Evolutionary conservation across 306 rosid species (phyloP), one percentile per base, ranked within the genome.

Genomic region (Inga leiocalycina): DNA sequence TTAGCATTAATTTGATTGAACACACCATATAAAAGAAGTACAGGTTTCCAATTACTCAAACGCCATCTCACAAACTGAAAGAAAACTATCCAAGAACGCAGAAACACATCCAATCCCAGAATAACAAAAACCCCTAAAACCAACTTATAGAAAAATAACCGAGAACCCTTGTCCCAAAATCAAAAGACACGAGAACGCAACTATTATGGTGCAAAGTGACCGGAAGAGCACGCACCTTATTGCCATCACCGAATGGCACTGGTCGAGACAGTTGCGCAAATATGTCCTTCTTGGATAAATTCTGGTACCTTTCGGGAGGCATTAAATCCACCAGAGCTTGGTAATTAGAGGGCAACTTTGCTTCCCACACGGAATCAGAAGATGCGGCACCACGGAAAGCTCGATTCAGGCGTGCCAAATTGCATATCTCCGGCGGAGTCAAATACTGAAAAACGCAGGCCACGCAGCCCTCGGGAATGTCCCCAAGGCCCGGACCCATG

Each of bases 321-420:
- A 93, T 17, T 2, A 92, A 76, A 52, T 77, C 78, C n/a, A 95
- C 91, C 79, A 95, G 93, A 89, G 85, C 86, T 44, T 86, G 91
- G 83, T 93, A 95, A 85, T 93, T 93, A 5, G 81, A 35, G n/a
- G 98, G 98, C 83, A 95, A 59, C 89, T 95, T 95, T 1, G 93
- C 8, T 80, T 93, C 89, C 98, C 98, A 95, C 1, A 95, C 94
- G 57, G 88, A 83, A 81, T 95, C 98, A 12, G 98, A 90, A 20
- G 98, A 93, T 51, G 98, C 94, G 6, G 98, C 97, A 7, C 97
- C 93, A 15, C 97, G 94, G 70, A 95, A 95, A 1, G 98, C 92
- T 14, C 91, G 87, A 74, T 92, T 95, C n/a, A 95, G 90, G 41
- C 98, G 88, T 1, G 98, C 98, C 22, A 95, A 83, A 68, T 92